Base-by-base conservation (phyloP, 2,329 filamentous ascomycete genomes). In the Colletotrichum phormii region DNA sequence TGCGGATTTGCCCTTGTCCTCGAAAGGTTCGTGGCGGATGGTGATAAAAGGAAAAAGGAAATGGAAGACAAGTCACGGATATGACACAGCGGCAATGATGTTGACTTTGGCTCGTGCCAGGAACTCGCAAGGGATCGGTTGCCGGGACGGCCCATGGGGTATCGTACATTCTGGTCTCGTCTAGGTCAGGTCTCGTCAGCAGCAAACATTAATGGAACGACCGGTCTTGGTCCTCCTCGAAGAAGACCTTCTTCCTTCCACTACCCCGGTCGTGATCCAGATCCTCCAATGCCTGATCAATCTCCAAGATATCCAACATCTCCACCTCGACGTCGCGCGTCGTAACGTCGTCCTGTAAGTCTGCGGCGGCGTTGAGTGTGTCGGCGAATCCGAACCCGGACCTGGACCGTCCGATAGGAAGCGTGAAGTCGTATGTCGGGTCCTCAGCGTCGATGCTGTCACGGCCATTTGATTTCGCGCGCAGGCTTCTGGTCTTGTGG, bases 271-370 rank as follows among this genome's bases (percentile, higher is more conserved):
- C 84, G 51, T 80, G 83, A 67, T 90, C 87, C 87, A 92, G 84
- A 62, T 82, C 84, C 60, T 89, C 86, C 64, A 92, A 80, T 61
- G 87, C 88, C 71, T 89, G 86, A 75, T 92, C 90, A 77, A 92
- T 91, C 75, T 90, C 89, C 86, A 91, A 89, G 57, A 92, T 90
- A 78, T 91, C 90, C 75, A 92, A 83, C 84, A 91, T 88, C 80
- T 91, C 89, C 35, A 85, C 84, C 77, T 91, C 89, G 13, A 90
- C 84, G 68, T 91, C 86, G 37, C 89, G 82, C 31, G 83, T 82
- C 26, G 83, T 85, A n/a, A 86, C 82, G 63, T 88, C 86, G 42
- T 86, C 84, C 26, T 82, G 82, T 7, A 82, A 80, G 69, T 91
- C 89, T 3, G 89, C 89, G 1, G 89, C 89, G 1, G 83, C 85